Conservation (phyloP, 2,329 filamentous ascomycete genomes). For the Cephalotrichum gorgonifer region DNA sequence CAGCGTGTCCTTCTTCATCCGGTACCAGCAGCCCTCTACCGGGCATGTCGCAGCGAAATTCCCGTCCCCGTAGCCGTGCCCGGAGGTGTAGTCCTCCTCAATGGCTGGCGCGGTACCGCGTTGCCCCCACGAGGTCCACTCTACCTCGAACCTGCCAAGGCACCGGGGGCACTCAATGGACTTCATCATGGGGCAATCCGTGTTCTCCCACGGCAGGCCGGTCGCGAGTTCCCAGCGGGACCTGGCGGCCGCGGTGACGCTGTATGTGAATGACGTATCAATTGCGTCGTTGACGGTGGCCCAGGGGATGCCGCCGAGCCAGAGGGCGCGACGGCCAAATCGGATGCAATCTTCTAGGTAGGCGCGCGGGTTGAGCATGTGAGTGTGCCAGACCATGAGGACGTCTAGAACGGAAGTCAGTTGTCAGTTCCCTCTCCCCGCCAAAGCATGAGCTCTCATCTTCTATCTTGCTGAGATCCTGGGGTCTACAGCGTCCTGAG, state of each 20-base stretch:
- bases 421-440: too few relatives aligned
- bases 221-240: constrained; percentile 36
- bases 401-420: constrained; percentile 41
- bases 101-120: constrained; percentile 13
- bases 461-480: too few relatives aligned
- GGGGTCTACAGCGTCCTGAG: not conserved
- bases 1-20: constrained; percentile 47
- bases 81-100: constrained; percentile 20
- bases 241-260: constrained; percentile 30
- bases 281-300: constrained; percentile 45
- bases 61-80: constrained; percentile 51
- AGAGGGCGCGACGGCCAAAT: constrained; percentile 40
- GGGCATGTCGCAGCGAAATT: constrained; percentile 40
- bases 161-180: constrained; percentile 47
- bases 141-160: constrained; percentile 25
- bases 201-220: constrained; percentile 47
- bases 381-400: constrained; percentile 70
- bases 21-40: constrained; percentile 29
- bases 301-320: constrained; percentile 60
- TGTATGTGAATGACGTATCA: constrained; percentile 48
- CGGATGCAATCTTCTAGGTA: constrained; percentile 67
- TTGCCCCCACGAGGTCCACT: constrained; percentile 48
- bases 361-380: constrained; percentile 66
- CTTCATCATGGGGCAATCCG: constrained; percentile 37
- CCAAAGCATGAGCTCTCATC: too few relatives aligned